Base-by-base conservation (phyloP, 441 rosid species). In the Populus hybrid region DNA sequence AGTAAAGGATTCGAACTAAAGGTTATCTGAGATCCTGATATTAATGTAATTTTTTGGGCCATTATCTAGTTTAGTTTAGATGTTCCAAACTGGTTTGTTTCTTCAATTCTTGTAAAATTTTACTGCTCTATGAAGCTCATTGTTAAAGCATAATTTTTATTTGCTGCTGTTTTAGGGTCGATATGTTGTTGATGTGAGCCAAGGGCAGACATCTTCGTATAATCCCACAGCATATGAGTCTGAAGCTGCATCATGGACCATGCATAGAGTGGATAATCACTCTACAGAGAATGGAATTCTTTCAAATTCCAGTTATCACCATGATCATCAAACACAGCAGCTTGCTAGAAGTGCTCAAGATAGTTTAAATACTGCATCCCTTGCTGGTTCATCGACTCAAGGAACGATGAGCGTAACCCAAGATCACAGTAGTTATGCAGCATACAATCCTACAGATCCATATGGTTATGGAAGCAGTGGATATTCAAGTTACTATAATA, bases 401-500 rank as follows among this genome's bases (percentile, higher is more conserved):
- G 98, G 87, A 82, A 76, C 92, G 59, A 30, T 30, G 32, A 87
- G 74, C 81, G 87, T 85, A 59, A 38, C 91, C 6, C 95, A 91
- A 78, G 95, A 90, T 70, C 88, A 92, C 79, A 84, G 83, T 87
- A 90, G 89, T 84, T 91, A 89, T 81, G 74, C 84, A 18, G 75
- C 93, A 65, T 91, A 91, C 79, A 85, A 81, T 84, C 72, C 97
- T 79, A 73, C 89, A 75, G 92, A 90, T 71, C 90, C 94, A 40
- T 90, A 94, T 77, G 86, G 86, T 82, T 89, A 91, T 86, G 90
- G 92, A 74, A 89, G 87, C 83, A 79, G 93, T 38, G 93, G 90
- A 81, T 97, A 97, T 82, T 87, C 88, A 73, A 84, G 89, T 86
- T 97, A 92, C 91, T 89, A 93, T 86, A 88, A 93, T 86, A 88